phyloP scores from a whole-genome alignment of 2,329 filamentous ascomycete species.

The Calonectria pauciramosa region DNA sequence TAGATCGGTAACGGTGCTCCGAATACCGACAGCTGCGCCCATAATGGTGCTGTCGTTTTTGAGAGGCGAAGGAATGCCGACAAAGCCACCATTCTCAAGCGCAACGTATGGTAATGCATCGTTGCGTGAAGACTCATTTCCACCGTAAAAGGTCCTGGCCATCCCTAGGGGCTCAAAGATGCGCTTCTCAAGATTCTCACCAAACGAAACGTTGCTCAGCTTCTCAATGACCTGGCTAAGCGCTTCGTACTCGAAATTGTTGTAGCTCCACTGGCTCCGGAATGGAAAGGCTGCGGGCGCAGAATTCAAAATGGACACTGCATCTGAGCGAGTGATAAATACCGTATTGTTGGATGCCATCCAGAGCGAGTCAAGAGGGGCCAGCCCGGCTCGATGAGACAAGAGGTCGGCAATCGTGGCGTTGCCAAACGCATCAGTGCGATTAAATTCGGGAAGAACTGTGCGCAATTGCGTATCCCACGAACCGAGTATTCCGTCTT shows the following conservation, averaged over 20 bases:
- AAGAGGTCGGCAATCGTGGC: neutral
- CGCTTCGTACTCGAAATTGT: neutral
- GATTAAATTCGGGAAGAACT: neutral
- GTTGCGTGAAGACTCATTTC: neutral
- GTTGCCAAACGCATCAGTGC: neutral
- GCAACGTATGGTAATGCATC: neutral
- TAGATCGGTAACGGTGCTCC: neutral
- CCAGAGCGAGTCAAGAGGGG: neutral
- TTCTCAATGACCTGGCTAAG: neutral
- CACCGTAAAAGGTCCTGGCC: neutral
- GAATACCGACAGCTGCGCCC: neutral
- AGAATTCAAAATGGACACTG: neutral
- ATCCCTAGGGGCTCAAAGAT: neutral
- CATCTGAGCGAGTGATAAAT: neutral
- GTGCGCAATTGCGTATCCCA: neutral
- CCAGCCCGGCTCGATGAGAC: neutral
- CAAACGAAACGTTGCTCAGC: neutral
- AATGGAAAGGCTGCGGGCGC: neutral
- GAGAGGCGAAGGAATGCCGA: neutral
- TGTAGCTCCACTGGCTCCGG: neutral
- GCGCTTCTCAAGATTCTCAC: neutral
- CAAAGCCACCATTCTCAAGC: neutral
- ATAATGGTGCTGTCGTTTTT: neutral
- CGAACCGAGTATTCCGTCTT: neutral
- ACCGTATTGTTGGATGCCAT: neutral